phyloP scores from a whole-genome alignment of 164 flowering plant species.

The Aristolochia fimbriata region DNA sequence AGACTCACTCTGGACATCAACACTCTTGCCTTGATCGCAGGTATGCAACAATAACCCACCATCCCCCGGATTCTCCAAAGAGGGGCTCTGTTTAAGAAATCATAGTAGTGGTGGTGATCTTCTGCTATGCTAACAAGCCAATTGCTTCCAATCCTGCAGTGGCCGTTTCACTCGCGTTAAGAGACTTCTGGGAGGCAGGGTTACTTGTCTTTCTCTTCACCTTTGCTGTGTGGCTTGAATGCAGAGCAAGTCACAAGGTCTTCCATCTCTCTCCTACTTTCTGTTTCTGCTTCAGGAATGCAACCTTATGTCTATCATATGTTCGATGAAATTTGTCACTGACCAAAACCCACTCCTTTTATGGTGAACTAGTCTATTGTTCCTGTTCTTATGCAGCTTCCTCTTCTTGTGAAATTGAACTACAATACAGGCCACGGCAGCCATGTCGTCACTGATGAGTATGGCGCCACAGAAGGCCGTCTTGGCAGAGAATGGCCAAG shows the following conservation, averaged over 20 bases:
- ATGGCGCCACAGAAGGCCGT: constrained; percentile 72
- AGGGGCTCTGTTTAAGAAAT: background rate
- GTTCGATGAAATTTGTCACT: background rate
- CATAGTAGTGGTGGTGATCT: background rate
- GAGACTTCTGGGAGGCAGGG: constrained; percentile 74
- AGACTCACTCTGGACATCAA: constrained; percentile 53
- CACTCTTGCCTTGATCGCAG: constrained; percentile 68
- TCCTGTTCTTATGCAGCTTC: background rate
- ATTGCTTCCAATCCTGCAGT: constrained; percentile 32
- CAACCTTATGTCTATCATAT: too few species aligned
- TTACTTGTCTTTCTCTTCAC: constrained; percentile 77
- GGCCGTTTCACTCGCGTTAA: constrained; percentile 48
- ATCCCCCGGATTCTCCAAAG: background rate
- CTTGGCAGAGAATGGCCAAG: constrained; percentile 71
- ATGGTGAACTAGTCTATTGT: background rate
- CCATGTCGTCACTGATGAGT: constrained; percentile 67
- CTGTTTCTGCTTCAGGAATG: too few species aligned
- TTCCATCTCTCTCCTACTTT: background rate
- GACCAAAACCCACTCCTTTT: background rate
- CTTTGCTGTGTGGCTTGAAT: constrained; percentile 84
- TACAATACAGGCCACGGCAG: constrained; percentile 51
- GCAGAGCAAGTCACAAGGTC: constrained; percentile 89
- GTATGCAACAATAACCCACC: constrained; percentile 20
- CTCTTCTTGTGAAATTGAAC: background rate
- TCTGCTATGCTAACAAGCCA: background rate